phyloP scores from a whole-genome alignment of 2,329 filamentous ascomycete genomes.

The Phialocephala sp. region DNA sequence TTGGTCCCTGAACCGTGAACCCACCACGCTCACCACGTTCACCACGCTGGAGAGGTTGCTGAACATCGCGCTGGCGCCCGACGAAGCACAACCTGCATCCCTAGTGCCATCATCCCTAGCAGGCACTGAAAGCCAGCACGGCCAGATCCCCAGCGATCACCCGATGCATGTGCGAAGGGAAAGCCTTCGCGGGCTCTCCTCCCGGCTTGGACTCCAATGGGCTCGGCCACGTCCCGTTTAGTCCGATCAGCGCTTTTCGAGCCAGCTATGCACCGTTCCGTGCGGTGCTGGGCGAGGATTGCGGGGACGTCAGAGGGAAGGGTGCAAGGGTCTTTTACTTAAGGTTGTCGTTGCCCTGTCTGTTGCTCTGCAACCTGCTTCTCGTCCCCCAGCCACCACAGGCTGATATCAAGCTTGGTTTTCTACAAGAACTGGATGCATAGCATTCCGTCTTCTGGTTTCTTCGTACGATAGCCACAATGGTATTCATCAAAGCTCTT shows the following conservation, averaged over 20 bases:
- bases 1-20: conserved; percentile 9
- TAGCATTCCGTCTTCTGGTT: background rate
- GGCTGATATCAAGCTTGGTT: conserved; percentile 9
- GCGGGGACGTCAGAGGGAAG: background rate
- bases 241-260: conserved; percentile 12
- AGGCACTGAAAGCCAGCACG: background rate
- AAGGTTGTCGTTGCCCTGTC: conserved; percentile 6
- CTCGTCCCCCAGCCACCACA: conserved; percentile 6
- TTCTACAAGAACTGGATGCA: conserved; percentile 7
- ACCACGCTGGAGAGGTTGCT: background rate
- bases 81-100: conserved; percentile 17
- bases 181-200: conserved; percentile 1
- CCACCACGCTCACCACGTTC: too few relatives aligned
- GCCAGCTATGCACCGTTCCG: conserved; percentile 9
- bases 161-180: background rate
- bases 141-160: conserved; percentile 5
- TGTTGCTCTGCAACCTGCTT: background rate
- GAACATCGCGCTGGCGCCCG: conserved; percentile 10
- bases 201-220: background rate
- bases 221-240: conserved; percentile 15
- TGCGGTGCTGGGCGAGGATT: background rate
- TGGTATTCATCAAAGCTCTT: conserved; percentile 27
- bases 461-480: conserved; percentile 14
- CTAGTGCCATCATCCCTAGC: background rate
- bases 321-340: conserved; percentile 12